phyloP scores from a whole-genome alignment of 1,284 basidiomycete genomes.

The Mycena sp. region DNA sequence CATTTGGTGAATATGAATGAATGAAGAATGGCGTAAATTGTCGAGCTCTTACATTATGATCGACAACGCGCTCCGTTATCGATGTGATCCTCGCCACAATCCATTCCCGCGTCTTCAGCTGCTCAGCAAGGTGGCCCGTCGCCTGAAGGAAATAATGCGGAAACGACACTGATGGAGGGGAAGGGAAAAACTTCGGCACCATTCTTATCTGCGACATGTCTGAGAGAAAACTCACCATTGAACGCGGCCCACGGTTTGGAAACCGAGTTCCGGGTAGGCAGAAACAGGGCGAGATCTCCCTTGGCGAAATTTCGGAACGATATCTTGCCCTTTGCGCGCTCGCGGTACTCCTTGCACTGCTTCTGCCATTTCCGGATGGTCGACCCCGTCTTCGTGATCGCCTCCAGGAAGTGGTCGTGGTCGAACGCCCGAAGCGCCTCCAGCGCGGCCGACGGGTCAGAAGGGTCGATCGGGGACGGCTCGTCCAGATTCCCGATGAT shows the following conservation, averaged over 20 bases:
- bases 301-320: conserved; percentile 93
- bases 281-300: conserved; percentile 93
- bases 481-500: conserved; percentile 65
- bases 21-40: conserved; percentile 5
- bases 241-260: conserved; percentile 98
- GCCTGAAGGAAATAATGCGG: conserved; percentile 97
- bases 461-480: conserved; percentile 76
- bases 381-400: conserved; percentile 80
- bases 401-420: conserved; percentile 85
- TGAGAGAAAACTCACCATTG: conserved; percentile 68
- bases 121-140: conserved; percentile 84
- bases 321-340: conserved; percentile 92
- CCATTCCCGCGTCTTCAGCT: conserved; percentile 90
- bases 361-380: conserved; percentile 97
- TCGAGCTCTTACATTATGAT: conserved; percentile 68
- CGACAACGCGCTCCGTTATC: conserved; percentile 87
- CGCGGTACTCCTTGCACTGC: conserved; percentile 93
- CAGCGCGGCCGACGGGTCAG: conserved; percentile 73
- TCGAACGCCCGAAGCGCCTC: conserved; percentile 80
- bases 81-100: conserved; percentile 92
- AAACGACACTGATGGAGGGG: conserved; percentile 86
- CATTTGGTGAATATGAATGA: background rate
- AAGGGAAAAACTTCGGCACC: conserved; percentile 48
- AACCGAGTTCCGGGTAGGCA: conserved; percentile 93
- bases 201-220: conserved; percentile 28